phyloP scores from a whole-genome alignment of 2,329 filamentous ascomycete genomes.

The Colletotrichum cuscutae region DNA sequence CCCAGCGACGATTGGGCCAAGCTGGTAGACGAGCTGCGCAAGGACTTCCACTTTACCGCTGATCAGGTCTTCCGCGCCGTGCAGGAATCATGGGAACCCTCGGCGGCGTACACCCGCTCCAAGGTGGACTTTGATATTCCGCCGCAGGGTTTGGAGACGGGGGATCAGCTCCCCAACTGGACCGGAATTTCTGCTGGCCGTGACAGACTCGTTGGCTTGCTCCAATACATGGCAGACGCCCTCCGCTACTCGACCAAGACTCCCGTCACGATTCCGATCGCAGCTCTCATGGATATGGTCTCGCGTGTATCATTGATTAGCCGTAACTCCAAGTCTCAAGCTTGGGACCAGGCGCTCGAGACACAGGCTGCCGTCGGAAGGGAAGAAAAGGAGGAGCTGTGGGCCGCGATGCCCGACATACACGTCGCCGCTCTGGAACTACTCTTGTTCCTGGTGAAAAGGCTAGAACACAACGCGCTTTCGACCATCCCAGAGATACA shows the following conservation, averaged over 20 bases:
- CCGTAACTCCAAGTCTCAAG: conserved; percentile 59
- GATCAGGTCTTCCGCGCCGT: conserved; percentile 83
- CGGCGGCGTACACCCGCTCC: conserved; percentile 58
- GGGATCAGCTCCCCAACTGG: conserved; percentile 74
- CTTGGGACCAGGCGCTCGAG: conserved; percentile 63
- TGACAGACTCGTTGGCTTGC: conserved; percentile 73
- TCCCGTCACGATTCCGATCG: conserved; percentile 74
- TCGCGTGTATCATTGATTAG: conserved; percentile 76
- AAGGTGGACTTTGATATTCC: conserved; percentile 56
- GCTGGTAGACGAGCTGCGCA: conserved; percentile 69
- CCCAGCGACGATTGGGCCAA: conserved; percentile 83
- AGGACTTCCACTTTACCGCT: conserved; percentile 74
- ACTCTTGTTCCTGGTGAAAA: conserved; percentile 64
- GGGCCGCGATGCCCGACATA: conserved; percentile 77
- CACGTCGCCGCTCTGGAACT: conserved; percentile 78
- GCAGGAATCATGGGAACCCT: conserved; percentile 83
- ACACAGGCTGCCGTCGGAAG: conserved; percentile 78
- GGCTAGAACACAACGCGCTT: conserved; percentile 67
- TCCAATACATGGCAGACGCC: conserved; percentile 73
- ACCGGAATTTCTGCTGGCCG: conserved; percentile 78
- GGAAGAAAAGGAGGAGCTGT: conserved; percentile 85
- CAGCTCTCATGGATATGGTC: conserved; percentile 74
- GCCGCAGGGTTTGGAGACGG: conserved; percentile 54
- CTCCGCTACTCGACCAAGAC: conserved; percentile 72
- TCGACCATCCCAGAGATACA: conserved; percentile 72